A percentile compares a stretch with the other conserved stretches of the same genome.
Evolutionary conservation across 495 filamentous ascomycete species (phyloP).

Genomic region (Hypoxylon fuscum): DNA sequence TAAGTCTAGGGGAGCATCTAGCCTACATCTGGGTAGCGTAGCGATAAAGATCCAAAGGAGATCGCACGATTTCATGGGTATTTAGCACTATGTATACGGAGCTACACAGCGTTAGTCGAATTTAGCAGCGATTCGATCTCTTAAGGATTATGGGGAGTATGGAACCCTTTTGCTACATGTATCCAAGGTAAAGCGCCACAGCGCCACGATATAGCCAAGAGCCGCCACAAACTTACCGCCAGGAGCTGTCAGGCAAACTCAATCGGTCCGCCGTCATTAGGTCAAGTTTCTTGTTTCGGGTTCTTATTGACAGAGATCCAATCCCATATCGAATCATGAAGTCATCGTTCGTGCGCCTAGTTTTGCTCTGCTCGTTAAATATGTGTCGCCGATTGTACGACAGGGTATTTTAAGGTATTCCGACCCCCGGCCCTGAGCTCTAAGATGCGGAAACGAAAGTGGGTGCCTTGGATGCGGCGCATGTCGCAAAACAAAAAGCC

Average conservation of each 20-base stretch:
- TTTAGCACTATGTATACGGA: no score
- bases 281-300: no score
- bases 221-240: no score
- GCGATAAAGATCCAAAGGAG: background rate
- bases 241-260: no score
- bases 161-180: no score
- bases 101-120: no score
- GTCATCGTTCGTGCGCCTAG: background rate
- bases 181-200: no score
- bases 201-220: no score
- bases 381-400: background rate
- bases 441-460: no score
- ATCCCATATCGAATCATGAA: conserved; percentile 10
- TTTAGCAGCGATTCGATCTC: background rate
- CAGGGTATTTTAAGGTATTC: background rate
- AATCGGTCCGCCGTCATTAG: no score
- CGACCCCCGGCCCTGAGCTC: background rate
- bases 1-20: background rate
- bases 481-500: background rate
- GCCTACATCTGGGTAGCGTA: conserved; percentile 3
- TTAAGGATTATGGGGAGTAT: background rate
- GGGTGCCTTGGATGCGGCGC: background rate
- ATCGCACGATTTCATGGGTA: background rate
- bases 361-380: background rate
- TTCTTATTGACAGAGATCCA: no score